Evolutionary conservation across 2,329 filamentous ascomycete species (phyloP), one percentile per base, ranked within the genome.

Genomic region (Monilinia polystroma): DNA sequence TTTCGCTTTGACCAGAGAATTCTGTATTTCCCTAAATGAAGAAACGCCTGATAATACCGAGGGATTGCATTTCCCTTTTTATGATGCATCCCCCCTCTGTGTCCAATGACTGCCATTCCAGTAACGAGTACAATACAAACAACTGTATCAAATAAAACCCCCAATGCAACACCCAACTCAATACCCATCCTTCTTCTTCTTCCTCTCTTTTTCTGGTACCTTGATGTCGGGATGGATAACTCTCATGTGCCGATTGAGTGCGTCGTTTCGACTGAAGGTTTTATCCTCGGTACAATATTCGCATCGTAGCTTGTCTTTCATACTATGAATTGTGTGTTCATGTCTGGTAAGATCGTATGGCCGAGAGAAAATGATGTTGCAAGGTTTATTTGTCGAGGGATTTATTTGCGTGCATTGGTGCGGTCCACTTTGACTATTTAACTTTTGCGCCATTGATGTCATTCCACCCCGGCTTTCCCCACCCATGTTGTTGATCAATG

Each of bases 241-340:
- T 47, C 93, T 88, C 84, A 97, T 96, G 77, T 99, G 95, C 68
- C 95, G 84, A 18, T 94, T 98, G 58, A 98, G 83, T 1, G 95
- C 95, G 80, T 99, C 95, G 70, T 94, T 95, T 67, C 95, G 88
- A 73, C 93, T 97, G 76, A 99, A 99, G 0, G 92, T 96, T 84
- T 98, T 98, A 76, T 98, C 94, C 74, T 98, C 93, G 1, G 91
- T 93, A 79, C 95, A 99, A 58, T 97, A 81, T 70, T 93, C 88
- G 79, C 95, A 99, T 55, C 92, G 89, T 10, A 97, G 93, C 81
- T 98, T 98, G 78, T 93, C 89, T 83, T 97, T 97, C 74, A 91
- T 89, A 73, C 97, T 97, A 84, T 98, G 95, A 71, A 98, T 98
- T 0, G 95, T 98, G 72, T 97, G 94, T 78, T 99, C 95, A 76